Conservation (phyloP, 1,139 yeast genomes). For the Scheffersomyces insectosa region DNA sequence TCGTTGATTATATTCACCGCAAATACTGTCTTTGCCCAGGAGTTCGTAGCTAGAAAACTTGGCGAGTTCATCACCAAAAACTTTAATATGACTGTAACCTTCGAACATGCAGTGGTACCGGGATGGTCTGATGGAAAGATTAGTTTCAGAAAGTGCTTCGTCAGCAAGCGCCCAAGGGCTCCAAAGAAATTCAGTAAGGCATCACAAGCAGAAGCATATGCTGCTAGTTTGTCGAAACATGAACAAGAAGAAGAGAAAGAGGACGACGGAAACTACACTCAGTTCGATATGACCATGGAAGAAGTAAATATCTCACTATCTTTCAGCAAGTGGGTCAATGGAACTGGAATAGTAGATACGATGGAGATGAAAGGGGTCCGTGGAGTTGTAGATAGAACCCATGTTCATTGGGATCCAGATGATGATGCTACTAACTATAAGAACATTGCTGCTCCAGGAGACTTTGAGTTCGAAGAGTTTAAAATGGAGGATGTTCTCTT, state of each 20-base stretch:
- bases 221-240: constrained; percentile 35
- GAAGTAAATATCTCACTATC: constrained; percentile 80
- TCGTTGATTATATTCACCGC: constrained; percentile 75
- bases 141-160: constrained; percentile 80
- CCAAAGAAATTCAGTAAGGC: constrained; percentile 61
- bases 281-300: constrained; percentile 87
- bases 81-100: constrained; percentile 82
- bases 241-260: constrained; percentile 29
- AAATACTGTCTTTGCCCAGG: constrained; percentile 90
- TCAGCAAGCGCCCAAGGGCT: constrained; percentile 75
- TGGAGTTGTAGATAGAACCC: constrained; percentile 89
- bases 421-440: constrained; percentile 84
- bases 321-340: constrained; percentile 84
- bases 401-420: constrained; percentile 77
- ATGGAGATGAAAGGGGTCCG: constrained; percentile 82
- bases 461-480: constrained; percentile 85
- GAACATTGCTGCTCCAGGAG: constrained; percentile 78
- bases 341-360: constrained; percentile 82
- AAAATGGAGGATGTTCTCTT: constrained; percentile 83
- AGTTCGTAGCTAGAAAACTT: constrained; percentile 74
- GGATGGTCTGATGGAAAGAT: constrained; percentile 91
- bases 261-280: constrained; percentile 95
- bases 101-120: constrained; percentile 93
- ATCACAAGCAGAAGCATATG: constrained; percentile 69
- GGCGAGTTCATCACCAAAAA: constrained; percentile 85